Evolutionary conservation across 768 basidiomycete genomes (phyloP).

Genomic region (Omphalotus guepiniiformis): DNA sequence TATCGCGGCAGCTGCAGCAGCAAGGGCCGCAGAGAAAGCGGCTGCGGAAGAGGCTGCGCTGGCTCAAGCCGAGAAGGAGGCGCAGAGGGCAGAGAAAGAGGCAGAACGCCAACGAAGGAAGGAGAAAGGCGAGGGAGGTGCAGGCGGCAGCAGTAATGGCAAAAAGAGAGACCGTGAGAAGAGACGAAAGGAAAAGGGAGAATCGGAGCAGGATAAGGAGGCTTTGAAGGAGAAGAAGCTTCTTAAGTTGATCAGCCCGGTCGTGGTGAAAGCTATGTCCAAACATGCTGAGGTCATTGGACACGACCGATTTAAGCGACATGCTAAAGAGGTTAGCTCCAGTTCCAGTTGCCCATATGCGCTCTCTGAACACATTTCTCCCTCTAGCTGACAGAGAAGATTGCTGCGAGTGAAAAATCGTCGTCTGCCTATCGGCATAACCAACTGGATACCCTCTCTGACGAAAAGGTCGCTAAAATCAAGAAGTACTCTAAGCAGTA

Average conservation of each 20-base stretch:
- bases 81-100: constrained; percentile 21
- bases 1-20: not conserved
- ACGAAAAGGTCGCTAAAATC: constrained; percentile 86
- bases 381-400: constrained; percentile 72
- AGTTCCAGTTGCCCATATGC: no score
- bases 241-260: constrained; percentile 76
- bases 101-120: constrained; percentile 13
- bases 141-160: constrained; percentile 11
- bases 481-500: constrained; percentile 93
- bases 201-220: constrained; percentile 56
- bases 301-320: constrained; percentile 85
- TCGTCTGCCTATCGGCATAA: constrained; percentile 73
- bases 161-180: constrained; percentile 15
- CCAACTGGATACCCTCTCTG: constrained; percentile 69
- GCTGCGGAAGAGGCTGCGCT: constrained; percentile 15
- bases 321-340: constrained; percentile 83
- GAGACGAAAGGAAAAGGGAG: constrained; percentile 37
- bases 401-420: constrained; percentile 96
- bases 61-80: not conserved
- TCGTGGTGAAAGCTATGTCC: constrained; percentile 92
- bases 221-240: constrained; percentile 77
- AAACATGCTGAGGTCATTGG: constrained; percentile 77
- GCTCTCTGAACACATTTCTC: no score
- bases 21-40: constrained; percentile 13
- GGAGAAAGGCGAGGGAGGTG: constrained; percentile 5